Evolutionary conservation across 2,329 filamentous ascomycete genomes (phyloP).

Genomic region (Sarocladiaceae sp.): DNA sequence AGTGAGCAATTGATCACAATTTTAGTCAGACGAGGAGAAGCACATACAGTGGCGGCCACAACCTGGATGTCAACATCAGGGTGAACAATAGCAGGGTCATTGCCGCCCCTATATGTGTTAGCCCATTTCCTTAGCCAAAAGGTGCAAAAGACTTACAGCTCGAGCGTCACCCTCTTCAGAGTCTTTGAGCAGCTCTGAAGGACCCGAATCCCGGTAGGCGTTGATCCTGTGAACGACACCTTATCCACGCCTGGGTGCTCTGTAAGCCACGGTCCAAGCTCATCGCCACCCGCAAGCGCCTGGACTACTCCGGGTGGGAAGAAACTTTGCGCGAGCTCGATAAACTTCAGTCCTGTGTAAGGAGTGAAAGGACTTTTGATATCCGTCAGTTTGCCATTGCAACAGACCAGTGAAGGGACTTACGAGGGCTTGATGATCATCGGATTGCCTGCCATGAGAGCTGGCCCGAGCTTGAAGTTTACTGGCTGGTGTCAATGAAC

Average conservation of each 20-base stretch:
- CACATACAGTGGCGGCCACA: slow-evolving; percentile 20
- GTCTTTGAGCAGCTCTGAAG: slow-evolving; percentile 52
- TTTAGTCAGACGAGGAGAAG: slow-evolving; percentile 15
- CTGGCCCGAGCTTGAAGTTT: slow-evolving; percentile 51
- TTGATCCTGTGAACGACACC: slow-evolving; percentile 61
- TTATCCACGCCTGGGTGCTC: slow-evolving; percentile 57
- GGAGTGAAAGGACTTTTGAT: slow-evolving; percentile 52
- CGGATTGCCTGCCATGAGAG: slow-evolving; percentile 51
- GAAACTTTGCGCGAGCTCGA: slow-evolving; percentile 51
- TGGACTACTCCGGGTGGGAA: slow-evolving; percentile 62
- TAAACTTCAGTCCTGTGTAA: slow-evolving; percentile 55
- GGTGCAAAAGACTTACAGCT: slow-evolving; percentile 31
- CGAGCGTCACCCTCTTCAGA: slow-evolving; percentile 57
- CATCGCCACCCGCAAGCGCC: slow-evolving; percentile 55
- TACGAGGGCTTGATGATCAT: slow-evolving; percentile 52
- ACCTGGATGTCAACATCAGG: background rate
- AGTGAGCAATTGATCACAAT: background rate
- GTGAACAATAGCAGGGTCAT: slow-evolving; percentile 4
- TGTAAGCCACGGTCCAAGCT: slow-evolving; percentile 55
- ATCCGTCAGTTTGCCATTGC: no score
- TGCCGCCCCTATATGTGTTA: background rate
- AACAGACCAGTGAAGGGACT: background rate
- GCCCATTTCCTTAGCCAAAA: background rate
- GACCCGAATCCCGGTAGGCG: slow-evolving; percentile 56
- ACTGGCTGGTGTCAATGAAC: slow-evolving; percentile 39